A percentile compares a stretch with the other conserved stretches of the same genome.
Conservation (phyloP, 1,284 basidiomycete genomes). For the Ganoderma multipileum region DNA sequence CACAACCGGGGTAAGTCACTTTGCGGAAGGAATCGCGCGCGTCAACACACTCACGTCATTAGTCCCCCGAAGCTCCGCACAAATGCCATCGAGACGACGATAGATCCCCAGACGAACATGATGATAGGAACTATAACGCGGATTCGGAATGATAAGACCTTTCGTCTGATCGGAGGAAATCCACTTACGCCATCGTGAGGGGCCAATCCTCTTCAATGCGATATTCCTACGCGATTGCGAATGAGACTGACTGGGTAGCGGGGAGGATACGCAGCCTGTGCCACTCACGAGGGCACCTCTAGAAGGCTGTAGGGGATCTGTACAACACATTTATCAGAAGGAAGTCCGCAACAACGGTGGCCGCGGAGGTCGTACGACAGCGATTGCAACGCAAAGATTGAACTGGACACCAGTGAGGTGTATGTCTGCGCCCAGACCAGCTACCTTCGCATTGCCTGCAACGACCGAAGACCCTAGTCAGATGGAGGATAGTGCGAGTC, state of each 20-base stretch:
- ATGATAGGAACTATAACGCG: background rate
- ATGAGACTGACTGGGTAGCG: background rate
- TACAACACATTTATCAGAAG: no score
- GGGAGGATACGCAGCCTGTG: background rate
- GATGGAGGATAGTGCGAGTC: no score
- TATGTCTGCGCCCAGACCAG: constrained; percentile 22
- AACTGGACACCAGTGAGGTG: constrained; percentile 28
- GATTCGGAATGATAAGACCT: background rate
- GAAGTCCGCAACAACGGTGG: background rate
- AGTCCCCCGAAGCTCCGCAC: constrained; percentile 25
- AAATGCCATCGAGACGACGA: constrained; percentile 25
- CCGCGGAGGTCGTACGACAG: constrained; percentile 15
- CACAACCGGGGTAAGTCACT: no score
- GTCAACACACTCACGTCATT: constrained; percentile 12
- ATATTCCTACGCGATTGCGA: constrained; percentile 18
- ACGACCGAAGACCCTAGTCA: constrained; percentile 36
- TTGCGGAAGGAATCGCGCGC: background rate
- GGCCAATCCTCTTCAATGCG: constrained; percentile 20
- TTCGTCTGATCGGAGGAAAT: constrained; percentile 4
- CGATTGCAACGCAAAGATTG: constrained; percentile 27
- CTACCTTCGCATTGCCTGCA: constrained; percentile 31
- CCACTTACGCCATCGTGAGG: constrained; percentile 25
- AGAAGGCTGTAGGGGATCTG: constrained; percentile 28
- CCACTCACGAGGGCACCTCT: constrained; percentile 26
- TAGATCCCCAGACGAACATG: constrained; percentile 25